phyloP scores from a whole-genome alignment of 2,329 filamentous ascomycete species.

The Alternaria sp. region DNA sequence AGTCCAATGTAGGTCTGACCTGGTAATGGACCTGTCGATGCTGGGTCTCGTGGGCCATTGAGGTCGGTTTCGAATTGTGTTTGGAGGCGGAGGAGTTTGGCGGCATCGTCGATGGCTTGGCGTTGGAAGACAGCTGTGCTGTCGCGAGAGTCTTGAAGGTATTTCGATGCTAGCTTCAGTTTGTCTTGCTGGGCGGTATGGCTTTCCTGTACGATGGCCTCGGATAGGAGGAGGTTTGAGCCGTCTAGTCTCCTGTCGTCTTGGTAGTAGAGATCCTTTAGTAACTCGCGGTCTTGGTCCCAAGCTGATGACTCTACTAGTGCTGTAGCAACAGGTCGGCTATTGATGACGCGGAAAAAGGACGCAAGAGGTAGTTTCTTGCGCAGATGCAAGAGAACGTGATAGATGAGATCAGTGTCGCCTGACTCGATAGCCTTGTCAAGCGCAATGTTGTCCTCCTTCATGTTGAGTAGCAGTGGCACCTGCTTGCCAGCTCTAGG shows the following conservation, averaged over 20 bases:
- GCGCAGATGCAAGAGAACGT: conserved; percentile 85
- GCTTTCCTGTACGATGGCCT: conserved; percentile 78
- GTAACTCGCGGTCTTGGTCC: conserved; percentile 78
- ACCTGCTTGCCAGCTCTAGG: conserved; percentile 96
- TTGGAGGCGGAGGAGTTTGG: conserved; percentile 82
- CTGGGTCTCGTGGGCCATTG: conserved; percentile 59
- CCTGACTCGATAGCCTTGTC: conserved; percentile 97
- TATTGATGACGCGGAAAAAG: conserved; percentile 93
- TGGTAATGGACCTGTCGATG: conserved; percentile 16
- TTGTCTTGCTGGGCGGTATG: conserved; percentile 80
- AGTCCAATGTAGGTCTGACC: conserved; percentile 75
- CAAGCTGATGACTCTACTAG: conserved; percentile 86
- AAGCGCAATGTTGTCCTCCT: conserved; percentile 91
- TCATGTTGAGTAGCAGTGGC: conserved; percentile 90
- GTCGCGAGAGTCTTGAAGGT: conserved; percentile 86
- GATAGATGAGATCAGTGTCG: conserved; percentile 91
- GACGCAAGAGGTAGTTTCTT: conserved; percentile 87
- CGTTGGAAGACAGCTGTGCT: conserved; percentile 73
- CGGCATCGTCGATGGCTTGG: conserved; percentile 79
- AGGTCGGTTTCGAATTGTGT: conserved; percentile 87
- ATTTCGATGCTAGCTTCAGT: conserved; percentile 82
- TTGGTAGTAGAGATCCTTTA: conserved; percentile 98
- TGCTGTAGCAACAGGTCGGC: conserved; percentile 82
- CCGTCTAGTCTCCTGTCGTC: conserved; percentile 91
- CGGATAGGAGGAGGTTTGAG: conserved; percentile 83